These are phyloP conservation scores for Eimeria necatrix DNA, from an alignment of 169 alveolate species.

Conservation along the genomic window DNA sequence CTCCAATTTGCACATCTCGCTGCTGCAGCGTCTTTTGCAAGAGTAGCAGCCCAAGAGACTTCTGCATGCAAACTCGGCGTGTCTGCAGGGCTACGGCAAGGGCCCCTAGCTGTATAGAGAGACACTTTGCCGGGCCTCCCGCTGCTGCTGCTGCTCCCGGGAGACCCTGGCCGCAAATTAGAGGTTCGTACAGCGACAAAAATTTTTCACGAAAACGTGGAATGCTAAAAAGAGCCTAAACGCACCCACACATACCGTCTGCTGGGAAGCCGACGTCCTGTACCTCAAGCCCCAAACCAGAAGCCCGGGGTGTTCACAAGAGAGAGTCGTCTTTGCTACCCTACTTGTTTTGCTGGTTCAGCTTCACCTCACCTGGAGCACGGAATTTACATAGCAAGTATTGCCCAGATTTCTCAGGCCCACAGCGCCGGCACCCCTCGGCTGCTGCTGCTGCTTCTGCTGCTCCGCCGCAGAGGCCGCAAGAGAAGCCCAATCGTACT, in stretches of 20 bases:
- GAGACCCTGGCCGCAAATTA: conserved; percentile 63
- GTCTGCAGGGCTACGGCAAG: conserved; percentile 78
- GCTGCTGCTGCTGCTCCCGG: conserved; percentile 56
- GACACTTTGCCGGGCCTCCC: conserved; percentile 43
- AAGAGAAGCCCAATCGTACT: conserved; percentile 87
- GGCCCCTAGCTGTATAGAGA: conserved; percentile 55
- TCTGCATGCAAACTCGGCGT: conserved; percentile 63
- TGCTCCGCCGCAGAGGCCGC: conserved; percentile 86
- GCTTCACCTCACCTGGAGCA: conserved; percentile 85
- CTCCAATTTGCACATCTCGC: conserved; percentile 12
- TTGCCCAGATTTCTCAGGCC: conserved; percentile 90
- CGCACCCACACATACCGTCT: neutral
- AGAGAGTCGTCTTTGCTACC: no score
- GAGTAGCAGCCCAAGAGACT: conserved; percentile 37
- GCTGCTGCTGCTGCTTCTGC: conserved; percentile 48
- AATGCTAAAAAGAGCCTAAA: conserved; percentile 41
- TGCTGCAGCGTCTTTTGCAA: conserved; percentile 45
- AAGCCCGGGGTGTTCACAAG: neutral
- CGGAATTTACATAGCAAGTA: conserved; percentile 91
- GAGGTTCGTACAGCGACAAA: conserved; percentile 35
- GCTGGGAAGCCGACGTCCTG: no score
- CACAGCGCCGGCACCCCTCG: conserved; percentile 77
- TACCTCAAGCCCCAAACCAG: neutral
- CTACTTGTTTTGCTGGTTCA: no score
- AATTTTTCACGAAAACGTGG: conserved; percentile 68